A percentile compares a stretch with the other conserved stretches of the same genome.
Evolutionary conservation across 129 eudicot genomes (phyloP).

Genomic region (Arctium lappa): DNA sequence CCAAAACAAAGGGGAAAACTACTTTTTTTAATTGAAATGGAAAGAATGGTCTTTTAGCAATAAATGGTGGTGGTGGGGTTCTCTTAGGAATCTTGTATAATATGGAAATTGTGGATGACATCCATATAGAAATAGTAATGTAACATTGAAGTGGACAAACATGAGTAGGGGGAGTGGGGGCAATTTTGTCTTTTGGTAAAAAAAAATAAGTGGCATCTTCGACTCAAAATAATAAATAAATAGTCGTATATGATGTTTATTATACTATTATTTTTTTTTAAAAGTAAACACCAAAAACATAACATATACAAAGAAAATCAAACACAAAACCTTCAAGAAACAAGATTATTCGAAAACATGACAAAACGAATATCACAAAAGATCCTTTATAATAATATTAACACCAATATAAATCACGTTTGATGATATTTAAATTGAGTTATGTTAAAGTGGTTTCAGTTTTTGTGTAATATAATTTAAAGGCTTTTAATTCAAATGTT

Average conservation of each 20-base stretch:
- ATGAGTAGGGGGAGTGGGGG: constrained; percentile 28
- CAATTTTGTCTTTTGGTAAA: constrained; percentile 25
- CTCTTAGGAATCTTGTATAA: constrained; percentile 26
- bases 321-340: too few species aligned
- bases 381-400: too few species aligned
- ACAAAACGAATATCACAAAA: too few species aligned
- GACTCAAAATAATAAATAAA: background rate
- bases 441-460: too few species aligned
- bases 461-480: too few species aligned
- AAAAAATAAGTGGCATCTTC: background rate
- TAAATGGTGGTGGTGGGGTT: constrained; percentile 29
- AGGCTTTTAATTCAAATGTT: too few species aligned
- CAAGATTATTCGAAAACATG: too few species aligned
- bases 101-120: constrained; percentile 32
- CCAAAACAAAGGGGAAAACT: constrained; percentile 27
- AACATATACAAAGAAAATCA: too few species aligned
- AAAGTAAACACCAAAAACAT: background rate
- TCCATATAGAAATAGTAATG: constrained; percentile 23
- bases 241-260: background rate
- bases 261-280: background rate
- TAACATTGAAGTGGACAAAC: constrained; percentile 30
- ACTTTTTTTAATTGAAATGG: constrained; percentile 14
- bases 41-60: constrained; percentile 24
- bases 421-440: too few species aligned
- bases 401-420: too few species aligned